These are phyloP conservation scores for Chytriomyces sp. DNA, from an alignment of 192 early-diverging fungal species.

Conservation along the genomic window DNA sequence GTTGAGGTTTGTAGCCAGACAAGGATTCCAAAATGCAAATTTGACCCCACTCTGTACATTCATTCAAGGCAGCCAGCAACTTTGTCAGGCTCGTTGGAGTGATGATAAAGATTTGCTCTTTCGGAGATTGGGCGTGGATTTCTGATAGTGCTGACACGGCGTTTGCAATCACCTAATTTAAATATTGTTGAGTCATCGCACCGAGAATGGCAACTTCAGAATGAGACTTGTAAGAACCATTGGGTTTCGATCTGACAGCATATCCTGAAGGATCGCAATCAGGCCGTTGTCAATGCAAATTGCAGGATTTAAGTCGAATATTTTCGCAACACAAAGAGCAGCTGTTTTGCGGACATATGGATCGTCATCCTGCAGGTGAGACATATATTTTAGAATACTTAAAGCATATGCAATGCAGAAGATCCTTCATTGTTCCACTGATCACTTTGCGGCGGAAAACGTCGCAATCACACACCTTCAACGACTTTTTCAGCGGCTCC, in stretches of 20 bases:
- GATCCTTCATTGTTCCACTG: neutral
- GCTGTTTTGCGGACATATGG: constrained; percentile 98
- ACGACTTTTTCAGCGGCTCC: constrained; percentile 71
- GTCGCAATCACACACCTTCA: constrained; percentile 24
- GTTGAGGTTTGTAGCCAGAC: constrained; percentile 25
- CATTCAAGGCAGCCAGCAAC: constrained; percentile 89
- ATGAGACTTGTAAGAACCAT: constrained; percentile 67
- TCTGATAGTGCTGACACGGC: constrained; percentile 92
- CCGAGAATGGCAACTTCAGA: neutral
- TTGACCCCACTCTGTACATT: constrained; percentile 99
- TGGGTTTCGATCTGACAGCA: constrained; percentile 92
- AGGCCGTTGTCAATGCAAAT: constrained; percentile 94
- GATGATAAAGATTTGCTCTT: constrained; percentile 77
- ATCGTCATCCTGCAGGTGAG: constrained; percentile 77
- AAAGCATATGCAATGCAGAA: neutral
- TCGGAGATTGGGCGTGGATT: constrained; percentile 77
- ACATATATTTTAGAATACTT: neutral
- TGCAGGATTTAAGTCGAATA: constrained; percentile 87
- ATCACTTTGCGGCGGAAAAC: neutral
- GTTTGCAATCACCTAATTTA: constrained; percentile 87
- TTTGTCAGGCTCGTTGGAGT: constrained; percentile 85
- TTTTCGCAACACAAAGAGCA: constrained; percentile 91
- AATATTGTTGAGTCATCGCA: neutral
- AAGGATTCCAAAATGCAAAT: constrained; percentile 79
- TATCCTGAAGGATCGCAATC: constrained; percentile 78